These are phyloP conservation scores for Pelagomonas calceolata DNA, from an alignment of 108 stramenopile species.

Conservation along the genomic window DNA sequence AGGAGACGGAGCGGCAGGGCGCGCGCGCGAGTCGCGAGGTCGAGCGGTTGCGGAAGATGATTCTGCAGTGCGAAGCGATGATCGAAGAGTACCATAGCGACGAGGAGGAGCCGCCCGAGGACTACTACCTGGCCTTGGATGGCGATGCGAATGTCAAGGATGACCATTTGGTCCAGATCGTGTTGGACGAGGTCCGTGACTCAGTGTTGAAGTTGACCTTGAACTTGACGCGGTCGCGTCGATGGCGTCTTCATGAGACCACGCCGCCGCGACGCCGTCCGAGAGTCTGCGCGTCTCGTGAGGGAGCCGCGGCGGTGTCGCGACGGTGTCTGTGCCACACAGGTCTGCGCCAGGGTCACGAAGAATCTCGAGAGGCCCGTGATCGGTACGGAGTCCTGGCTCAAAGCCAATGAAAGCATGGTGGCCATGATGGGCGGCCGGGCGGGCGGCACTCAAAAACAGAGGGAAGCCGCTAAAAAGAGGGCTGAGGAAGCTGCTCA, in stretches of 20 bases:
- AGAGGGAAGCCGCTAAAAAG: not conserved
- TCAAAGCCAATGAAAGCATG: not conserved
- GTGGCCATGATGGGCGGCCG: not conserved
- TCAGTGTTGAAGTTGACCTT: no score
- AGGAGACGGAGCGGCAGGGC: conserved; percentile 3
- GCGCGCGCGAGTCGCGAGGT: not conserved
- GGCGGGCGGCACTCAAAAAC: not conserved
- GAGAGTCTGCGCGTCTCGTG: no score
- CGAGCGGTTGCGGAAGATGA: conserved; percentile 6
- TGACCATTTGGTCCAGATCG: not conserved
- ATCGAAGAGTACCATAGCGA: conserved; percentile 12
- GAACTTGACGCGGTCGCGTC: no score
- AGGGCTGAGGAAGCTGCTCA: not conserved
- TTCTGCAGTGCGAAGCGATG: conserved; percentile 13
- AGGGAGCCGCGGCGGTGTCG: no score
- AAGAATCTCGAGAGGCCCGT: not conserved
- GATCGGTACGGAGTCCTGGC: not conserved
- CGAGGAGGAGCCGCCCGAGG: conserved; percentile 12
- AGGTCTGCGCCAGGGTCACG: not conserved
- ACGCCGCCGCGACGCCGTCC: no score
- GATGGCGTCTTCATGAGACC: no score
- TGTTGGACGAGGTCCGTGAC: not conserved
- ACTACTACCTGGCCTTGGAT: conserved; percentile 4
- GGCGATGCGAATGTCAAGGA: conserved; percentile 4
- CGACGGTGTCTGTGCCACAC: no score